These are phyloP conservation scores for Phialophora chinensis DNA, from an alignment of 2,329 filamentous ascomycete genomes.

Conservation along the genomic window DNA sequence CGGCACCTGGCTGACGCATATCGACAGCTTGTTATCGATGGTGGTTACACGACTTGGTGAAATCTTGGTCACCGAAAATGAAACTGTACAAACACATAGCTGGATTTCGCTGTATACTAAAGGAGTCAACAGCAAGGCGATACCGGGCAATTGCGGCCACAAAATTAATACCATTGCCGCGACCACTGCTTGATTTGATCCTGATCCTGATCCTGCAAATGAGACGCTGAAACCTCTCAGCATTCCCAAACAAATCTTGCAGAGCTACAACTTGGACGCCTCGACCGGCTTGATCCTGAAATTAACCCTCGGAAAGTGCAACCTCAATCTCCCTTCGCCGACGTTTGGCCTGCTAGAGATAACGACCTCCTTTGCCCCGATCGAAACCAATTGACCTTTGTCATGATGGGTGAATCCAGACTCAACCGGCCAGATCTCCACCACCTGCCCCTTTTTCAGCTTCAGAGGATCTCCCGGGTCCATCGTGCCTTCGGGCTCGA, in stretches of 20 bases:
- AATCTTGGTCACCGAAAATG: neutral
- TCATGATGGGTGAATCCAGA: conserved; percentile 65
- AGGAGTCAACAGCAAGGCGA: neutral
- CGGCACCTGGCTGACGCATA: neutral
- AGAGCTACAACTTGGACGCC: conserved; percentile 14
- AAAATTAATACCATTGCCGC: neutral
- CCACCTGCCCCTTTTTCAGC: conserved; percentile 59
- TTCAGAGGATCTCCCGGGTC: conserved; percentile 59
- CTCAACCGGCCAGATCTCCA: conserved; percentile 67
- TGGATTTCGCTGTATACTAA: neutral
- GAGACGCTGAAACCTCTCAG: neutral
- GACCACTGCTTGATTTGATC: no score
- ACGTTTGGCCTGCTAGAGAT: conserved; percentile 57
- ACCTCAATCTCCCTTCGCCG: conserved; percentile 52
- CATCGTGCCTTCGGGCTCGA: conserved; percentile 53
- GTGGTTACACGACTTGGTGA: conserved; percentile 37
- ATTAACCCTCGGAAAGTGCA: conserved; percentile 64
- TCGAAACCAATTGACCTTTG: conserved; percentile 59
- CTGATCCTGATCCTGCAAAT: neutral
- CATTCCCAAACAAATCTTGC: neutral
- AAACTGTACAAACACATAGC: neutral
- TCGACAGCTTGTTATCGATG: conserved; percentile 52
- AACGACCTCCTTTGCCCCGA: conserved; percentile 62
- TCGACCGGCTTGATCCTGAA: conserved; percentile 36
- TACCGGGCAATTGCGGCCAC: neutral